A percentile compares a stretch with the other conserved stretches of the same genome.
Evolutionary conservation across 805 yeast genomes (phyloP).

Genomic region (Saccharomycopsis javanensis): DNA sequence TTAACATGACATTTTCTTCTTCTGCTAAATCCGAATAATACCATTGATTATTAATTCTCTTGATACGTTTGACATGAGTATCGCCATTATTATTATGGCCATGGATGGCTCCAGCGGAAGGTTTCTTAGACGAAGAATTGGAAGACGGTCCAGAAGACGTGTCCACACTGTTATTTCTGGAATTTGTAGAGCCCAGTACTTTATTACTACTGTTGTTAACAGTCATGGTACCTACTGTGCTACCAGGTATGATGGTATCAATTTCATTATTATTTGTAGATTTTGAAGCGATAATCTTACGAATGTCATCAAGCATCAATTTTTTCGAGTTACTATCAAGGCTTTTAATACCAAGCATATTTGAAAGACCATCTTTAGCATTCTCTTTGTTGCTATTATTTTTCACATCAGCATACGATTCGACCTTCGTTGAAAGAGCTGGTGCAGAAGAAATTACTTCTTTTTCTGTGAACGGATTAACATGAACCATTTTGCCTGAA

Average conservation of each 20-base stretch:
- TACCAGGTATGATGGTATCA: background rate
- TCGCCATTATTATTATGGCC: background rate
- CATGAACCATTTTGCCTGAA: conserved; percentile 20
- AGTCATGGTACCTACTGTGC: background rate
- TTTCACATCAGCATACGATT: conserved; percentile 8
- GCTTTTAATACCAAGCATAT: conserved; percentile 43
- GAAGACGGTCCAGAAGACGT: conserved; percentile 9
- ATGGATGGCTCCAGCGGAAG: background rate
- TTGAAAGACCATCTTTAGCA: conserved; percentile 26
- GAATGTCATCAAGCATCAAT: conserved; percentile 91
- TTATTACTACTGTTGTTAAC: background rate
- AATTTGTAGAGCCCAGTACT: background rate
- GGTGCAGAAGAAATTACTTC: conserved; percentile 4
- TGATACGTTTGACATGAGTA: background rate
- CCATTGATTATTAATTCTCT: conserved; percentile 27
- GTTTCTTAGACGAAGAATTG: background rate
- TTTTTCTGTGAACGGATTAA: conserved; percentile 9
- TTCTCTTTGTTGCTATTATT: conserved; percentile 21
- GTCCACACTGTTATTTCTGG: conserved; percentile 4
- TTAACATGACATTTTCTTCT: conserved; percentile 46
- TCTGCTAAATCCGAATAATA: conserved; percentile 58
- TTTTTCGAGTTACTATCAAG: conserved; percentile 63
- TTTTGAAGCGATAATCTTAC: conserved; percentile 93
- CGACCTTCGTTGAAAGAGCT: background rate
- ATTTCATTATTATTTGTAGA: conserved; percentile 25